Evolutionary conservation across 179 eudicot species (phyloP), one percentile per base, ranked within the genome.

Genomic region (Monotropa hypopitys): DNA sequence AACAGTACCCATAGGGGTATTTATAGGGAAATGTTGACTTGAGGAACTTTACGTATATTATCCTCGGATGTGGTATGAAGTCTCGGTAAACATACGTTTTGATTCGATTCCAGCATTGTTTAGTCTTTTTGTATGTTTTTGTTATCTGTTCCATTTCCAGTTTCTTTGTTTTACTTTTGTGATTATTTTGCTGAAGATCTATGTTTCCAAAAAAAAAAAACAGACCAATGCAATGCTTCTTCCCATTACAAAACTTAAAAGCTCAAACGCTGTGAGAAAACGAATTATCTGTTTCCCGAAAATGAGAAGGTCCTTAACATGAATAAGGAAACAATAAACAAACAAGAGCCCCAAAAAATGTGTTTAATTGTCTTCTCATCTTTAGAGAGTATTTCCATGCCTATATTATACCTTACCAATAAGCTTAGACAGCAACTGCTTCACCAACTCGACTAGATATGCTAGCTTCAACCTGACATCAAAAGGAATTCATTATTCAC

Each of bases 361-460:
- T 5, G 66, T 38, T 28, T 26, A n/a, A 66, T 71, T 72, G n/a
- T 7, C 40, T 50, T 21, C 51, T 81, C 66, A 12, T 72, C 16
- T 73, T 38, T n/a, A 16, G 33, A 45, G 40, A 42, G 42, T 42
- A 43, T 49, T 51, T 18, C 59, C 42, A 62, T 50, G 12, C 8
- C 9, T 28, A n/a, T 66, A 74, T 68, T 57, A 18, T 35, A 74
- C 81, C 68, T 67, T 70, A 6, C 63, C 13, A 33, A 49, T 56
- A 63, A 84, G 53, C 82, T 79, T 86, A 88, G 78, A 83, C 86
- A 2, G 84, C 82, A 72, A 88, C 85, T 79, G 90, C 82, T 71
- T 81, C 83, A 79, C 82, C 85, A 81, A 77, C 85, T 74, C 82
- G 71, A 77, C 74, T 84, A 81, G 90, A 70, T 74, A 75, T 43